Evolutionary conservation across 495 filamentous ascomycete genomes (phyloP).

Genomic region (Penicillium herquei): DNA sequence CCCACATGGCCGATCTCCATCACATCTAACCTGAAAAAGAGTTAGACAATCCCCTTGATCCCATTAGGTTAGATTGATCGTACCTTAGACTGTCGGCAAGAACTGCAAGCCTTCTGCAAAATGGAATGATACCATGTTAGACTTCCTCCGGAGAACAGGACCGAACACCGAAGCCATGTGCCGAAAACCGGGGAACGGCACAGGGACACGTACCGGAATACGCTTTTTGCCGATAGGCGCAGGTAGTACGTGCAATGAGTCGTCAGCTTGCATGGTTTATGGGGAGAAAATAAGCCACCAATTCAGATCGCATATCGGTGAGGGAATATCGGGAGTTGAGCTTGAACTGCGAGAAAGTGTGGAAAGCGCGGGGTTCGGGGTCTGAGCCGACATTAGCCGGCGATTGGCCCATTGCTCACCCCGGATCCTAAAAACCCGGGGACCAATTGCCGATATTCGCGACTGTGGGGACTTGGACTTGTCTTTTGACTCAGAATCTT

Average conservation of each 20-base stretch:
- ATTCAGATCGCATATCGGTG: not conserved
- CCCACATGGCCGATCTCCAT: constrained; percentile 38
- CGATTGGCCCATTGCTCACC: not conserved
- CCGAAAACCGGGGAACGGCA: not conserved
- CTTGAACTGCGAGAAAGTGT: not conserved
- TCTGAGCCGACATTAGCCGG: constrained; percentile 14
- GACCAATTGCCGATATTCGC: not conserved
- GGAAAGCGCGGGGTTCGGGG: constrained; percentile 30
- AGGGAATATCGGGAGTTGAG: no score
- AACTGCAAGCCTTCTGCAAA: constrained; percentile 37
- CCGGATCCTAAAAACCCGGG: not conserved
- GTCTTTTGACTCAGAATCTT: no score
- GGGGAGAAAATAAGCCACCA: not conserved
- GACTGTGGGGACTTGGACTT: not conserved
- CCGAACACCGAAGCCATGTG: no score
- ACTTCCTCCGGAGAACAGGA: not conserved
- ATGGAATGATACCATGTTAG: not conserved
- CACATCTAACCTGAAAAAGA: constrained; percentile 34
- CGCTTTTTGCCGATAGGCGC: constrained; percentile 36
- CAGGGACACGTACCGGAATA: constrained; percentile 30
- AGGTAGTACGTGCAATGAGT: constrained; percentile 25
- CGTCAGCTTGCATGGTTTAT: constrained; percentile 24
- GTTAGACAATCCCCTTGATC: constrained; percentile 2
- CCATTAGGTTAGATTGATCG: not conserved
- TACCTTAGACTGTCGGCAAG: constrained; percentile 40